Evolutionary conservation across 2,329 filamentous ascomycete genomes (phyloP), one percentile per base, ranked within the genome.

Genomic region (Xylariaceae sp.): DNA sequence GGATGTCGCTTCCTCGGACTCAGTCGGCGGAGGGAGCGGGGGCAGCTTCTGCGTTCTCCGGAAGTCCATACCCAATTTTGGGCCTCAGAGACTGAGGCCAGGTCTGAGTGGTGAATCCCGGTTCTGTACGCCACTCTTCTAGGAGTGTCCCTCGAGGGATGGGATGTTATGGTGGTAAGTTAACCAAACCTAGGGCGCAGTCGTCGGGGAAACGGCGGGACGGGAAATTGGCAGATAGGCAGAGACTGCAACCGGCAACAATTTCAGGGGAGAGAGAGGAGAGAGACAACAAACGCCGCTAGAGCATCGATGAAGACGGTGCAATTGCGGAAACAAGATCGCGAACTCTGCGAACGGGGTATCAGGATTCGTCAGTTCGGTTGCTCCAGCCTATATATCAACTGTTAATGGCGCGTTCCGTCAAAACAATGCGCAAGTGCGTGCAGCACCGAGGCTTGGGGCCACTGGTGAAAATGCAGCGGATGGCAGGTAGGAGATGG

Each of bases 21-120:
- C 88, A 72, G 89, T 93, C 66, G 89, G 89, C 69, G 88, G 88
- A 71, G 89, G 89, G 71, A 92, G 81, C 69, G 88, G 88, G 73
- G 85, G 37, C 11, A 41, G 37, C 11, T 9, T 41, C 37, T 9
- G 85, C 68, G 79, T 73, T 71, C 77, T 82, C 71, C 78, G 82
- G 62, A 76, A 77, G 67, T 83, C 80, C 73, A 77, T 75, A 72
- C 79, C 82, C 82, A 84, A 30, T 83, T 66, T 75, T 80, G 75
- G 69, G 56, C 67, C 62, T 57, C 56, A 62, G 53, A 44, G 56
- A 61, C 61, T 55, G 57, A 51, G 64, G 56, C 57, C 18, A 61
- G 60, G 57, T 56, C 52, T 58, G 58, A 65, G 53, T 54, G 60
- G 59, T 63, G 63, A 61, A 60, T 61, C 64, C 60, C 54, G 61